A percentile compares a stretch with the other conserved stretches of the same genome.
Conservation (phyloP, 2,329 filamentous ascomycete species). For the Chrysoporthe austroafricana region DNA sequence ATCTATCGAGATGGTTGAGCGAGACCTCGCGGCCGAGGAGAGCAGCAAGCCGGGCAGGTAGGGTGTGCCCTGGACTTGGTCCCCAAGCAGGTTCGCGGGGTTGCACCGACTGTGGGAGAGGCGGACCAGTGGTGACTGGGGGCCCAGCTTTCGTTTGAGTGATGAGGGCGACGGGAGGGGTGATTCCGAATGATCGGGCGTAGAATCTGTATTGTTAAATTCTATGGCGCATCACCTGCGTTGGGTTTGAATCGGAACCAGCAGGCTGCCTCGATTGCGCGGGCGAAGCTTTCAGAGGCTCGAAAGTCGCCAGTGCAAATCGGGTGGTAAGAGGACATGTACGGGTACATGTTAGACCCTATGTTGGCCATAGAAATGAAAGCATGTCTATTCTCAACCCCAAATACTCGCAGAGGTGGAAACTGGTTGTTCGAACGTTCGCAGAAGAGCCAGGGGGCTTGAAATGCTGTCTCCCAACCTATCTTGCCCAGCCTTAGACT, state of each 20-base stretch:
- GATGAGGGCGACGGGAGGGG: background rate
- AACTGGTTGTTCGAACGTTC: background rate
- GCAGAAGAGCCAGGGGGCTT: background rate
- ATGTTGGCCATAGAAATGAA: constrained; percentile 2
- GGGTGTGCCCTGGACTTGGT: constrained; percentile 24
- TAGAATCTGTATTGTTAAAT: background rate
- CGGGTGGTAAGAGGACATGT: background rate
- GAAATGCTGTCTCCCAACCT: no score
- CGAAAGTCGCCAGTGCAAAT: background rate
- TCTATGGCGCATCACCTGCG: background rate
- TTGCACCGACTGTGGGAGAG: constrained; percentile 21
- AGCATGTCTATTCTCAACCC: background rate
- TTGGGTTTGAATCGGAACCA: background rate
- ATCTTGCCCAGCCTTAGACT: no score
- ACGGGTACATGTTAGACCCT: background rate
- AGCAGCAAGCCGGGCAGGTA: constrained; percentile 31
- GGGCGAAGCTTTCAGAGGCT: background rate
- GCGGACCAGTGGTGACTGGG: background rate
- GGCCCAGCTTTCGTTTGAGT: background rate
- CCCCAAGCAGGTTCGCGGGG: constrained; percentile 21
- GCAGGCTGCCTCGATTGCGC: background rate
- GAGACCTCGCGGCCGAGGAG: constrained; percentile 53
- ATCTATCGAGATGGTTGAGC: constrained; percentile 86
- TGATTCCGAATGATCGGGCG: background rate
- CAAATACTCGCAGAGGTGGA: no score